phyloP scores from a whole-genome alignment of 345 rosid species.

The Lepidium africanum region DNA sequence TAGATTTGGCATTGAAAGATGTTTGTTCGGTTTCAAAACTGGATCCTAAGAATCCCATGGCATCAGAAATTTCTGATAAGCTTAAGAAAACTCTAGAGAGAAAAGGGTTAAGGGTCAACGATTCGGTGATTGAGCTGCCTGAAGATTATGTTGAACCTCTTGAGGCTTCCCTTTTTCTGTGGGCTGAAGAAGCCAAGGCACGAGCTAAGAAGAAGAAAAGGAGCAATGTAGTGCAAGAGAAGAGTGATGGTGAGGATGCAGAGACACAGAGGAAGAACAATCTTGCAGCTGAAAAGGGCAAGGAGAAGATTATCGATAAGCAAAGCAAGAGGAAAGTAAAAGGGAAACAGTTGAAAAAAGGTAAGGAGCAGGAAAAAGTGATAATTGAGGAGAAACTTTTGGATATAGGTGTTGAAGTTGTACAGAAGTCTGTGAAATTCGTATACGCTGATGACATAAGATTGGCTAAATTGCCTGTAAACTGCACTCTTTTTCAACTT shows the following conservation, averaged over 20 bases:
- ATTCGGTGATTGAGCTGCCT: slow-evolving; percentile 57
- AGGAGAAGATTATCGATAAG: slow-evolving; percentile 28
- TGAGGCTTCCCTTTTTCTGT: slow-evolving; percentile 22
- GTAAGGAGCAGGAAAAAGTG: slow-evolving; percentile 45
- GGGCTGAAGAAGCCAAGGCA: slow-evolving; percentile 36
- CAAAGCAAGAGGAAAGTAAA: slow-evolving; percentile 23
- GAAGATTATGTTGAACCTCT: slow-evolving; percentile 67
- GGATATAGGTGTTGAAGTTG: slow-evolving; percentile 28
- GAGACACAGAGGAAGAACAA: slow-evolving; percentile 16
- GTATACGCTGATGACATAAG: slow-evolving; percentile 75
- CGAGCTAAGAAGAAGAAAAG: slow-evolving; percentile 37
- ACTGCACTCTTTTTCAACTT: slow-evolving; percentile 62
- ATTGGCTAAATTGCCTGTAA: slow-evolving; percentile 57
- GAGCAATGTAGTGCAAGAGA: slow-evolving; percentile 29
- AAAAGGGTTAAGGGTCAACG: slow-evolving; percentile 56
- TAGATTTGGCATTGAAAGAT: slow-evolving; percentile 73
- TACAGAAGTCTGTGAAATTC: slow-evolving; percentile 58
- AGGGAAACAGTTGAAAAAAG: slow-evolving; percentile 26
- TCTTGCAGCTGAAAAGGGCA: slow-evolving; percentile 18
- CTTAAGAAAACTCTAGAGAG: slow-evolving; percentile 45
- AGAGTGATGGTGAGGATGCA: slow-evolving; percentile 12
- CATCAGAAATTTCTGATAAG: slow-evolving; percentile 65
- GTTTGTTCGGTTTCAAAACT: slow-evolving; percentile 48
- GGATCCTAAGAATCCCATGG: slow-evolving; percentile 74
- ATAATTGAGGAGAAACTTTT: slow-evolving; percentile 50